Percentiles rank a stretch among this genome's conserved stretches.
These are phyloP conservation scores for Heterobasidion occidentale DNA, from an alignment of 1,284 basidiomycete species.

Conservation along the genomic window DNA sequence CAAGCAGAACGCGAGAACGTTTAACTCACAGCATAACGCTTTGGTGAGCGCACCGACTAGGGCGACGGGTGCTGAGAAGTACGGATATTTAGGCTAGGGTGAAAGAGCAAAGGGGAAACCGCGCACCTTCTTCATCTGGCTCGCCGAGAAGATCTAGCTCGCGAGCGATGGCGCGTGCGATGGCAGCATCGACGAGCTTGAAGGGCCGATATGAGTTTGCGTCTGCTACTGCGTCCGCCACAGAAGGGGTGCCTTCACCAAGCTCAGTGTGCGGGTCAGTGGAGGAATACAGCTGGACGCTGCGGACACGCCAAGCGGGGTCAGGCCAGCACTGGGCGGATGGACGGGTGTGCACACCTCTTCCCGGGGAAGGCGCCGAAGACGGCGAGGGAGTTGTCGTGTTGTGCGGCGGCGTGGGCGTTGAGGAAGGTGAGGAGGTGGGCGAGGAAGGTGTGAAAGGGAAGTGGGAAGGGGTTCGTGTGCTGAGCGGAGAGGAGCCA, in stretches of 20 bases:
- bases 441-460: constrained; percentile 63
- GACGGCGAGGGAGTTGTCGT: constrained; percentile 89
- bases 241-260: constrained; percentile 1
- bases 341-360: constrained; percentile 39
- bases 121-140: constrained; percentile 40
- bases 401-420: constrained; percentile 82
- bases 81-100: constrained; percentile 6
- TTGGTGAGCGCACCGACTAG: constrained; percentile 86
- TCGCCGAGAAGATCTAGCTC: constrained; percentile 50
- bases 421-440: constrained; percentile 89
- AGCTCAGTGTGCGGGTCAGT: constrained; percentile 32
- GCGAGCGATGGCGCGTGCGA: constrained; percentile 55
- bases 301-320: constrained; percentile 18
- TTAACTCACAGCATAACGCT: constrained; percentile 75
- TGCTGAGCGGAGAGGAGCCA: constrained; percentile 63
- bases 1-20: background rate
- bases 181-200: constrained; percentile 58
- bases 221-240: constrained; percentile 35
- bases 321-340: background rate
- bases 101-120: constrained; percentile 10
- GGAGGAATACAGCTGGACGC: constrained; percentile 71
- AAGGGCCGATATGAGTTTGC: constrained; percentile 84
- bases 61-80: constrained; percentile 49
- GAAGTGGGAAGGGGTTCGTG: constrained; percentile 41
- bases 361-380: constrained; percentile 84